Evolutionary conservation across 1,139 yeast species (phyloP).

Genomic region (Suhomyces terraborum): DNA sequence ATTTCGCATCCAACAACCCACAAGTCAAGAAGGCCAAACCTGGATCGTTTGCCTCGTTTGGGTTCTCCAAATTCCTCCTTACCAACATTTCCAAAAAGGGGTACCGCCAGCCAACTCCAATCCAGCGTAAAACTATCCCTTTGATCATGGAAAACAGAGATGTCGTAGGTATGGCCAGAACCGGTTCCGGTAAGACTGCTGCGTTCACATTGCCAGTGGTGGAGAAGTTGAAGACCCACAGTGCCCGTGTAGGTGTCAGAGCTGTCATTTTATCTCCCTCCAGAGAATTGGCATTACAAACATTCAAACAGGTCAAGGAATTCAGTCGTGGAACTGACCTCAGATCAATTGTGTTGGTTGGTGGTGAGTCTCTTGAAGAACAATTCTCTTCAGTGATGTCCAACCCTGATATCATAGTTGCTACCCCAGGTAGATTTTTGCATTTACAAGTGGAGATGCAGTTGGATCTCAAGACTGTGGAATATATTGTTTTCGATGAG

Average conservation of each 20-base stretch:
- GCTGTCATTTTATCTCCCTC: constrained; percentile 90
- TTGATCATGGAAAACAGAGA: constrained; percentile 83
- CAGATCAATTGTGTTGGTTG: constrained; percentile 78
- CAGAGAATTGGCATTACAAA: constrained; percentile 92
- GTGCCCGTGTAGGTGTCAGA: constrained; percentile 86
- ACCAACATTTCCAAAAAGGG: constrained; percentile 81
- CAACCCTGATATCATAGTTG: constrained; percentile 92
- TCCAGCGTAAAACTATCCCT: constrained; percentile 94
- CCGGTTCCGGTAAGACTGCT: constrained; percentile 99
- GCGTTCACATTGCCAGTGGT: constrained; percentile 94
- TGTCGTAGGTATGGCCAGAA: constrained; percentile 98
- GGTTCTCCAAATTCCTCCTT: constrained; percentile 72
- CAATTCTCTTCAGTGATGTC: constrained; percentile 92
- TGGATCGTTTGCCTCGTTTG: constrained; percentile 89
- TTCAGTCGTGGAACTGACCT: constrained; percentile 83
- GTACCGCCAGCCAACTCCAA: constrained; percentile 94
- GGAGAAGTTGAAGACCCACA: constrained; percentile 79
- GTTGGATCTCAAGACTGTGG: constrained; percentile 76
- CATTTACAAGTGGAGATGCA: constrained; percentile 96
- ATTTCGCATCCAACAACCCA: constrained; percentile 43
- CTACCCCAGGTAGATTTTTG: constrained; percentile 96
- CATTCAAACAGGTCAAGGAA: constrained; percentile 85
- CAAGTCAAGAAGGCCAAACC: constrained; percentile 66
- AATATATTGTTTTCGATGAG: constrained; percentile 94
- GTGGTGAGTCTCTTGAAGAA: constrained; percentile 97